Evolutionary conservation across 2,329 filamentous ascomycete genomes (phyloP), one percentile per base, ranked within the genome.

Genomic region (Colletotrichum gigasporum): DNA sequence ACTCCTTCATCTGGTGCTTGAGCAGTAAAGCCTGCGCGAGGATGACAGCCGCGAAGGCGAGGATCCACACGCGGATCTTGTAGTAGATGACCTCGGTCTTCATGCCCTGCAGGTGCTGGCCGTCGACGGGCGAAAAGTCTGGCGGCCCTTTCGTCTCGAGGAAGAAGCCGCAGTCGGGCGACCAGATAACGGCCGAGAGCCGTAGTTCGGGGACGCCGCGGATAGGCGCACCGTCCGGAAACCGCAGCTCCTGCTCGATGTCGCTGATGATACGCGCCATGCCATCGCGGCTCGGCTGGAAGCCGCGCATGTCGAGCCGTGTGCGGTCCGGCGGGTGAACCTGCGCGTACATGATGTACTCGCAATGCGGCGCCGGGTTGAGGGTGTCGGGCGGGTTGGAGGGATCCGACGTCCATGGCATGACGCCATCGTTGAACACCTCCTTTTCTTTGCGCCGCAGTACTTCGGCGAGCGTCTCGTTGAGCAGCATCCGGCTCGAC

Each of bases 281-380:
- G 35, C 71, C 68, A 32, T 75, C 73, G 42, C 75, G 75, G 48
- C 76, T 71, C 2, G 75, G 71, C 50, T 66, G 73, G 62, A 69
- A 74, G 62, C 68, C 74, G 63, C 65, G 66, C 20, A 77, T 71
- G 55, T 75, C 71, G 20, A 81, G 67, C 18, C 75, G 72, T 8
- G 75, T 70, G 11, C 75, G 74, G 47, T 82, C 76, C 3, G 85
- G 76, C 2, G 88, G 87, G 66, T 91, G 85, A 39, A 95, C 84
- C 74, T 98, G 96, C 28, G 95, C 81, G 75, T 94, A 98, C 57
- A 97, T 80, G 51, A 99, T 81, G 72, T 93, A 93, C 76, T 99
- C 96, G 82, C 96, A 99, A 70, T 92, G 91, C 0, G 93, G 93
- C 32, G 85, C 78, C 16, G 88, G 85, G 63, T 85, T 84, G 61